phyloP scores from a whole-genome alignment of 768 basidiomycete genomes.

The Lactarius quietus region DNA sequence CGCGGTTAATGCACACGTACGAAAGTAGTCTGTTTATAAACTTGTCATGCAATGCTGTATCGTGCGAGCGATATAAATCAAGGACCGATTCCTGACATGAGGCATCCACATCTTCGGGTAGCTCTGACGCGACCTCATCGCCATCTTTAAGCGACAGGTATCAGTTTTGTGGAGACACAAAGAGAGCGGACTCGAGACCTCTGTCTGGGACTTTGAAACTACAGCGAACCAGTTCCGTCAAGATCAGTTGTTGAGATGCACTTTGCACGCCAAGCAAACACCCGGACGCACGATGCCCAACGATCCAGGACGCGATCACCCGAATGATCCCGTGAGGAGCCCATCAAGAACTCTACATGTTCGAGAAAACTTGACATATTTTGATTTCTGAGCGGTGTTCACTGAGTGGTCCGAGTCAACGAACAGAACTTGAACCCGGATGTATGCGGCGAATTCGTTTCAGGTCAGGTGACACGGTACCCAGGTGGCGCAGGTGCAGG shows the following conservation, averaged over 20 bases:
- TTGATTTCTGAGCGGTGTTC: background rate
- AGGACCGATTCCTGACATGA: conserved; percentile 21
- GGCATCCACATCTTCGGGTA: conserved; percentile 18
- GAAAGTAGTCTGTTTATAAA: conserved; percentile 21
- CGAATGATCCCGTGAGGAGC: conserved; percentile 17
- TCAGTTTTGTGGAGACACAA: background rate
- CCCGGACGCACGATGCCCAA: conserved; percentile 23
- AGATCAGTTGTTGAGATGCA: conserved; percentile 7
- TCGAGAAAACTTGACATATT: conserved; percentile 20
- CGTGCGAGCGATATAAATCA: conserved; percentile 19
- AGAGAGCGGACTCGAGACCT: conserved; percentile 7
- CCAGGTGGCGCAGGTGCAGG: background rate
- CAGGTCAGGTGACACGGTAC: background rate
- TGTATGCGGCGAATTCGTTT: background rate
- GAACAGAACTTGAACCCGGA: too few relatives aligned
- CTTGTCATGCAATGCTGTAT: conserved; percentile 3
- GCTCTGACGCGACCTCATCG: conserved; percentile 6
- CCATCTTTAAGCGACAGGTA: conserved; percentile 14
- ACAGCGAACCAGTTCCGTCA: background rate
- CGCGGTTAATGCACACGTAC: conserved; percentile 19
- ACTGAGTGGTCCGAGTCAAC: background rate
- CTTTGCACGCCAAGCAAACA: conserved; percentile 1
- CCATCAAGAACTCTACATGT: conserved; percentile 21
- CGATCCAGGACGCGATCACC: conserved; percentile 19
- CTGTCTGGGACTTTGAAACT: conserved; percentile 15